These are phyloP conservation scores for Exsudoporus frostii DNA, from an alignment of 768 basidiomycete species.

Conservation along the genomic window DNA sequence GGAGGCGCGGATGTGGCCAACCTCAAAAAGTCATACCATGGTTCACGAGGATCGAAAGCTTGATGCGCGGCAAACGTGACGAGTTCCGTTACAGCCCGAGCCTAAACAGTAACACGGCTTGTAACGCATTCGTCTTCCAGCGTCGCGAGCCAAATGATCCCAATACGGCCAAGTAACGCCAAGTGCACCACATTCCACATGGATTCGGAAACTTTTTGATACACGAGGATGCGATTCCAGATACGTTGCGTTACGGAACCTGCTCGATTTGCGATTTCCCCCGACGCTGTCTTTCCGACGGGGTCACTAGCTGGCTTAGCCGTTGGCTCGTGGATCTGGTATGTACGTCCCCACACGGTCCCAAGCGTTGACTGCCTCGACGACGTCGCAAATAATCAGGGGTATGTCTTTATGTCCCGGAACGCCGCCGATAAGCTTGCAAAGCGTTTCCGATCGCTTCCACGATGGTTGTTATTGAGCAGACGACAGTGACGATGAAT, in stretches of 20 bases:
- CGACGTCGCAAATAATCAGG: not conserved
- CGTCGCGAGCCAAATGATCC: not conserved
- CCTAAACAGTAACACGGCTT: not conserved
- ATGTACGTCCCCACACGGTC: not conserved
- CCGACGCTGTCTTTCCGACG: conserved; percentile 38
- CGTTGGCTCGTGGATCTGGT: conserved; percentile 10
- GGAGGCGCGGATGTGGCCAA: not conserved
- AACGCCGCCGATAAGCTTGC: not conserved
- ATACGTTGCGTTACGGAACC: conserved; percentile 39
- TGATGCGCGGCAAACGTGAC: conserved; percentile 18
- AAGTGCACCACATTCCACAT: not conserved
- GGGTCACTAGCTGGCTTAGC: conserved; percentile 21
- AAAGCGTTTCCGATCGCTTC: not conserved
- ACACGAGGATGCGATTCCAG: not conserved
- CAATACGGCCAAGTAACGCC: not conserved
- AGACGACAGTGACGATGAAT: not conserved
- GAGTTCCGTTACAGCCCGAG: conserved; percentile 17
- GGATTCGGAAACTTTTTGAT: conserved; percentile 1
- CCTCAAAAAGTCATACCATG: conserved; percentile 13
- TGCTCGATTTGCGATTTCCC: conserved; percentile 34
- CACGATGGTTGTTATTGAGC: too few species aligned
- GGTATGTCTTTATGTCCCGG: not conserved
- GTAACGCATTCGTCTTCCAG: not conserved
- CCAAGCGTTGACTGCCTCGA: not conserved
- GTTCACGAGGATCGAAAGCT: not conserved